Evolutionary conservation across 176 grass and related monocot genomes (phyloP).

Genomic region (Dactylis glomerata): DNA sequence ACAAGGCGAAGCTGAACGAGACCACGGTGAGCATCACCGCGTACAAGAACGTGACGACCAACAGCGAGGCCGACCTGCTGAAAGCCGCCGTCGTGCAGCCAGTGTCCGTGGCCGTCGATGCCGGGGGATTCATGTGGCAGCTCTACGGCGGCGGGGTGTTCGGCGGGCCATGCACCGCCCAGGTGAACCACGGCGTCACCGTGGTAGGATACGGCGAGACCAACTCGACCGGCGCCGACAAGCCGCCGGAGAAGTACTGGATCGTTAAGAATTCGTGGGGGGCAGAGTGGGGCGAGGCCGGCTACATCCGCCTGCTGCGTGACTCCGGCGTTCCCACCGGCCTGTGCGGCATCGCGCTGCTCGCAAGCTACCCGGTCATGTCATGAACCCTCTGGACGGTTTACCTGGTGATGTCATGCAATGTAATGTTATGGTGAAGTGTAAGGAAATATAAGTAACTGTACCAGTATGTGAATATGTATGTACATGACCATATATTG

Average conservation of each 20-base stretch:
- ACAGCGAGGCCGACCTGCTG: constrained; percentile 44
- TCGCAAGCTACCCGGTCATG: constrained; percentile 43
- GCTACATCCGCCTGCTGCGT: constrained; percentile 52
- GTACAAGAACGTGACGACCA: constrained; percentile 44
- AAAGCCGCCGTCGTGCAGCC: constrained; percentile 50
- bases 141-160: constrained; percentile 63
- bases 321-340: constrained; percentile 16
- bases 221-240: not conserved
- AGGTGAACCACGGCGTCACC: constrained; percentile 56
- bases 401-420: not conserved
- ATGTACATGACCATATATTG: not conserved
- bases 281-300: constrained; percentile 50
- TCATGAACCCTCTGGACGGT: constrained; percentile 5
- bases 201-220: constrained; percentile 63
- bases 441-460: not conserved
- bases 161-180: constrained; percentile 45
- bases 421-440: not conserved
- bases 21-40: constrained; percentile 33
- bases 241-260: constrained; percentile 41
- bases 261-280: constrained; percentile 79
- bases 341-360: constrained; percentile 55
- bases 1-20: constrained; percentile 23
- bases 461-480: not conserved
- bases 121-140: constrained; percentile 38
- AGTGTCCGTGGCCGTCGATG: constrained; percentile 53